Percentiles rank a stretch among this genome's conserved stretches.
Conservation (phyloP, 2,329 filamentous ascomycete genomes). For the Geosmithia morbida region DNA sequence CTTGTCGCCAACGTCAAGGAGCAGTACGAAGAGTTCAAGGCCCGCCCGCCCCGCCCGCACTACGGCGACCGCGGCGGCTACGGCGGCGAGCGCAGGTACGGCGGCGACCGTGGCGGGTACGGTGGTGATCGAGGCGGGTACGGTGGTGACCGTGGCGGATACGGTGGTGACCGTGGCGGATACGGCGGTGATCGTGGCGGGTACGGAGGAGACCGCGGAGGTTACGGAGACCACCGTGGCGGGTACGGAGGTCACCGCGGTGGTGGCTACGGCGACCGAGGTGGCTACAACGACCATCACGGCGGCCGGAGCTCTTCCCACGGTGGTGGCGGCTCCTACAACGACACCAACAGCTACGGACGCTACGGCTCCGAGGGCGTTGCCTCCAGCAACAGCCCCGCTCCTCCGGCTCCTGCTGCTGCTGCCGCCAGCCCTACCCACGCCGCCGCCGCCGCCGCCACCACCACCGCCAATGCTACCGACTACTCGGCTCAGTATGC, state of each 20-base stretch:
- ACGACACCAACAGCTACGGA: slow-evolving; percentile 9
- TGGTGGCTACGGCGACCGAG: slow-evolving; percentile 9
- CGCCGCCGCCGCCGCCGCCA: slow-evolving; percentile 7
- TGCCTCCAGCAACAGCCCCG: slow-evolving; percentile 18
- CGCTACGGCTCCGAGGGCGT: slow-evolving; percentile 14
- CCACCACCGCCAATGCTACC: slow-evolving; percentile 8
- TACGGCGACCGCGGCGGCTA: slow-evolving; percentile 26
- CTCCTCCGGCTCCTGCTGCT: slow-evolving; percentile 1
- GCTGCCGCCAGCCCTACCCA: slow-evolving; percentile 10
- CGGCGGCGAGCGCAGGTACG: slow-evolving; percentile 22
- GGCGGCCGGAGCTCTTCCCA: slow-evolving; percentile 9
- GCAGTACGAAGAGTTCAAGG: slow-evolving; percentile 86
- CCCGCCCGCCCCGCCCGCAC: slow-evolving; percentile 51
- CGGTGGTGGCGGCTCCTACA: slow-evolving; percentile 7
- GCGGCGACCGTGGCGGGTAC: slow-evolving; percentile 22
- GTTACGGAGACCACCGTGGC: slow-evolving; percentile 12
- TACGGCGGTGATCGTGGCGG: slow-evolving; percentile 6
- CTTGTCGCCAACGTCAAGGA: slow-evolving; percentile 74
- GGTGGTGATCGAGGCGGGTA: slow-evolving; percentile 21
- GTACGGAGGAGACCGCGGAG: not conserved
- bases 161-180: slow-evolving; percentile 13
- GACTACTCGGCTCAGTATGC: slow-evolving; percentile 76
- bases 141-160: slow-evolving; percentile 15
- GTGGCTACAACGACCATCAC: slow-evolving; percentile 9
- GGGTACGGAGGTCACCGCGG: slow-evolving; percentile 12